These are phyloP conservation scores for Calonectria henricotiae DNA, from an alignment of 2,329 filamentous ascomycete genomes.

Conservation along the genomic window DNA sequence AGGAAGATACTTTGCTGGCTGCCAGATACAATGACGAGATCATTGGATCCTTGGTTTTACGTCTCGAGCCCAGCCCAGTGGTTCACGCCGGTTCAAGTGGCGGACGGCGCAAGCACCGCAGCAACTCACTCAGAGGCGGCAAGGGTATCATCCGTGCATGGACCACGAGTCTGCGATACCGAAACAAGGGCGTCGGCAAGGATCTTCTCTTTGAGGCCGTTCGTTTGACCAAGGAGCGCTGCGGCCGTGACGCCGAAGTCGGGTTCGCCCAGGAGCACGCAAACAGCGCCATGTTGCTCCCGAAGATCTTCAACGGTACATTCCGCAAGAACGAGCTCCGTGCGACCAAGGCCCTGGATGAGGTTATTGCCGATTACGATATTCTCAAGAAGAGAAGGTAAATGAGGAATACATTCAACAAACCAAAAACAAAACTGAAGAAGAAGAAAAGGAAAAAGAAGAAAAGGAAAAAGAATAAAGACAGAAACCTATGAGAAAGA, in stretches of 20 bases:
- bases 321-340: slow-evolving; percentile 74
- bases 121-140: slow-evolving; percentile 68
- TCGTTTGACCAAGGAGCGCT: slow-evolving; percentile 76
- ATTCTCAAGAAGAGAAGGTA: slow-evolving; percentile 65
- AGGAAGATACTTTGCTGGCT: slow-evolving; percentile 75
- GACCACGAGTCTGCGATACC: slow-evolving; percentile 81
- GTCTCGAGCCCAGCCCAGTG: slow-evolving; percentile 68
- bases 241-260: slow-evolving; percentile 78
- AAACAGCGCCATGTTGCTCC: slow-evolving; percentile 78
- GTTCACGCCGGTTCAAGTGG: slow-evolving; percentile 50
- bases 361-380: slow-evolving; percentile 68
- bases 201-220: slow-evolving; percentile 84
- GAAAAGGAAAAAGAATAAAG: background rate
- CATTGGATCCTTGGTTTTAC: slow-evolving; percentile 80
- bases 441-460: background rate
- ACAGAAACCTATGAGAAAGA: background rate
- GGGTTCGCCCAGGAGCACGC: slow-evolving; percentile 86
- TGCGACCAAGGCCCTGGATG: slow-evolving; percentile 70
- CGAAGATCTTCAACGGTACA: slow-evolving; percentile 73
- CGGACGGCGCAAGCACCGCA: slow-evolving; percentile 58
- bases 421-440: background rate
- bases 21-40: slow-evolving; percentile 79
- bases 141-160: slow-evolving; percentile 85
- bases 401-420: slow-evolving; percentile 40
- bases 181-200: slow-evolving; percentile 80